These are phyloP conservation scores for Macrophomina phaseolina DNA, from an alignment of 2,329 filamentous ascomycete genomes.

Conservation along the genomic window DNA sequence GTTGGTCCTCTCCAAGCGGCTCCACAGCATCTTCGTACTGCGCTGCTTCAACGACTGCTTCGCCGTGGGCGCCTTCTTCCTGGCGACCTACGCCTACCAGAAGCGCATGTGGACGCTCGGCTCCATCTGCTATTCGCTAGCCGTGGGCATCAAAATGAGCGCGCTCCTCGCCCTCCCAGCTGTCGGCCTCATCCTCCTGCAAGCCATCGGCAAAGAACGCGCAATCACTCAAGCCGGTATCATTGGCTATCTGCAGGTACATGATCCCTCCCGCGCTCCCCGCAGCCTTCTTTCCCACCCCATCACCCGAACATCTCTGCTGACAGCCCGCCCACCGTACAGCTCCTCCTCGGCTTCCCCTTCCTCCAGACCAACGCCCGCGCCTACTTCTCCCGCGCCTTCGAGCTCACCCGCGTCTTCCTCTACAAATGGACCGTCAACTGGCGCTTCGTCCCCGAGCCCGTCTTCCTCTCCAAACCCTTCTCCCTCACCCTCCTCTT, in stretches of 20 bases:
- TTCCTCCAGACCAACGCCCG: constrained; percentile 70
- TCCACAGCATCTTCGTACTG: constrained; percentile 92
- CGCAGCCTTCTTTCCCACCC: neutral
- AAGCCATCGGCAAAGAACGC: constrained; percentile 70
- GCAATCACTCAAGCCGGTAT: constrained; percentile 72
- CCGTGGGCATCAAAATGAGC: constrained; percentile 95
- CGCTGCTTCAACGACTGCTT: constrained; percentile 97
- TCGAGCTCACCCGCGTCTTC: constrained; percentile 90
- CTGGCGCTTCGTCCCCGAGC: constrained; percentile 93
- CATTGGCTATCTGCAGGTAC: constrained; percentile 78
- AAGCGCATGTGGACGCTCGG: constrained; percentile 74
- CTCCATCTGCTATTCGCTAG: constrained; percentile 74
- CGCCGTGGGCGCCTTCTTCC: constrained; percentile 81
- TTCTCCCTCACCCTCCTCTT: constrained; percentile 73
- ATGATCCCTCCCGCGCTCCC: constrained; percentile 43
- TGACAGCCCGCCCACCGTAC: neutral
- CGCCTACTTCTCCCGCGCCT: constrained; percentile 81
- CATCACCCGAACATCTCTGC: too few relatives aligned
- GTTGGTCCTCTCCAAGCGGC: constrained; percentile 84
- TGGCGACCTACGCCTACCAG: constrained; percentile 80
- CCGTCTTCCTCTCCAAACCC: constrained; percentile 71
- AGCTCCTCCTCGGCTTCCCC: constrained; percentile 65
- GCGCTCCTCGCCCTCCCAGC: constrained; percentile 82
- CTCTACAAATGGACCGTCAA: constrained; percentile 99
- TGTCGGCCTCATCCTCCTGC: constrained; percentile 75